phyloP scores from a whole-genome alignment of 805 yeast genomes.

The Cyberlindnera mrakii region DNA sequence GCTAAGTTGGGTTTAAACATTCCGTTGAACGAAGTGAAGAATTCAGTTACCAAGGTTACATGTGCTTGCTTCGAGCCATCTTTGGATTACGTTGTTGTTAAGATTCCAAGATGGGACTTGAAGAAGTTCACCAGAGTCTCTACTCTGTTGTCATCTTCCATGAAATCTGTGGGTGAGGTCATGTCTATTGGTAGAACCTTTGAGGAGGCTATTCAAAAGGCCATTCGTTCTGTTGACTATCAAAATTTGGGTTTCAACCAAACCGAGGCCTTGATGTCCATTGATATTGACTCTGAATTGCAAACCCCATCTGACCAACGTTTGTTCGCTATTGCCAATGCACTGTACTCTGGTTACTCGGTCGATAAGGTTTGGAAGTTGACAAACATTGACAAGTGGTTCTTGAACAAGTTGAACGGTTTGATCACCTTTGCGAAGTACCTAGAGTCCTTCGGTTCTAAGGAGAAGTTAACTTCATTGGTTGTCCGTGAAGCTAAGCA shows the following conservation, averaged over 20 bases:
- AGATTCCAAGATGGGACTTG: constrained; percentile 98
- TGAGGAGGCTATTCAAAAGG: constrained; percentile 97
- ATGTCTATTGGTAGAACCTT: constrained; percentile 97
- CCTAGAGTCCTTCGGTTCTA: constrained; percentile 49
- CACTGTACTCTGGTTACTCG: constrained; percentile 79
- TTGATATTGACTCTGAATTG: constrained; percentile 87
- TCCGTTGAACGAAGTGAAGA: constrained; percentile 84
- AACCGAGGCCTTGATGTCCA: constrained; percentile 74
- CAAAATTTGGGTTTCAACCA: constrained; percentile 86
- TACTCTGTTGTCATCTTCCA: constrained; percentile 78
- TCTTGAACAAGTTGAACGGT: constrained; percentile 76
- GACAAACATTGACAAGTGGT: constrained; percentile 95
- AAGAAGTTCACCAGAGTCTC: constrained; percentile 93
- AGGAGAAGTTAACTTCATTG: constrained; percentile 51
- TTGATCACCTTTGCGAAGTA: constrained; percentile 66
- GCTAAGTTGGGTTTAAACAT: constrained; percentile 93
- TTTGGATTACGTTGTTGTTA: constrained; percentile 91
- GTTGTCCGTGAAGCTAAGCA: constrained; percentile 85
- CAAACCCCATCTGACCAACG: constrained; percentile 98
- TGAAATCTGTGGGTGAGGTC: constrained; percentile 99
- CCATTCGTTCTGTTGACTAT: constrained; percentile 93
- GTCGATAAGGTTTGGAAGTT: constrained; percentile 89
- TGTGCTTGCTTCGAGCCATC: constrained; percentile 98
- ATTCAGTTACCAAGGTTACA: constrained; percentile 89
- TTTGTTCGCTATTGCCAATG: constrained; percentile 93